These are phyloP conservation scores for Pigoraptor vietnamica DNA, from an alignment of 78 protist species.

Conservation along the genomic window DNA sequence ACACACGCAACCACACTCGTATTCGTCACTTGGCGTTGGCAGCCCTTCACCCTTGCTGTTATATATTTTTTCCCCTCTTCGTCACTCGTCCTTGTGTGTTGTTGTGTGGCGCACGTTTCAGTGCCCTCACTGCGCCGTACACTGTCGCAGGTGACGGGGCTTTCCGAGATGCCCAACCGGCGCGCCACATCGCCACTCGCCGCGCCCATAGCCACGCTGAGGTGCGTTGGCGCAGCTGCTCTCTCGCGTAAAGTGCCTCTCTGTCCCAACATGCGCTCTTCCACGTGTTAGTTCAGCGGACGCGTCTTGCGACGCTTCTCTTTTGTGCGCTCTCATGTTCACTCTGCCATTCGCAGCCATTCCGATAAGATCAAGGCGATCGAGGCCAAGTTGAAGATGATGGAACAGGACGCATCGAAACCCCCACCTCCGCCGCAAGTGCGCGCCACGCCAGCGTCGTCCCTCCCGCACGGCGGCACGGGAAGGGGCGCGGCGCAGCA, in stretches of 20 bases:
- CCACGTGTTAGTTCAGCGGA: not conserved
- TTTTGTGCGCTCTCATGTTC: too few relatives aligned
- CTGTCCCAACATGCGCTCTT: too few relatives aligned
- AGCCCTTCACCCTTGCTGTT: too few relatives aligned
- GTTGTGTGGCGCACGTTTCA: not conserved
- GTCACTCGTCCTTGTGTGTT: too few relatives aligned
- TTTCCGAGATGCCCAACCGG: not conserved
- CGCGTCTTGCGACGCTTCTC: not conserved
- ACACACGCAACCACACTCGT: too few relatives aligned
- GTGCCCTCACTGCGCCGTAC: not conserved
- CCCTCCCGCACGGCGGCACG: not conserved
- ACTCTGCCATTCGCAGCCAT: not conserved
- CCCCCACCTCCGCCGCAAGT: not conserved
- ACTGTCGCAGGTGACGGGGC: not conserved
- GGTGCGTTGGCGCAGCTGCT: too few relatives aligned
- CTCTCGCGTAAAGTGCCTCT: too few relatives aligned
- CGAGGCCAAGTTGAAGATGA: not conserved
- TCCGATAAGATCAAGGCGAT: not conserved
- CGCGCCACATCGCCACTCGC: not conserved
- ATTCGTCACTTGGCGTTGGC: too few relatives aligned
- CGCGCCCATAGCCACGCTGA: not conserved
- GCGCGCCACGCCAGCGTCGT: not conserved
- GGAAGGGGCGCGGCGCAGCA: too few relatives aligned
- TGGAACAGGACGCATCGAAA: not conserved
- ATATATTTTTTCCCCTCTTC: too few relatives aligned